Evolutionary conservation across 2,329 filamentous ascomycete species (phyloP).

Genomic region (Fusarium nurragi): DNA sequence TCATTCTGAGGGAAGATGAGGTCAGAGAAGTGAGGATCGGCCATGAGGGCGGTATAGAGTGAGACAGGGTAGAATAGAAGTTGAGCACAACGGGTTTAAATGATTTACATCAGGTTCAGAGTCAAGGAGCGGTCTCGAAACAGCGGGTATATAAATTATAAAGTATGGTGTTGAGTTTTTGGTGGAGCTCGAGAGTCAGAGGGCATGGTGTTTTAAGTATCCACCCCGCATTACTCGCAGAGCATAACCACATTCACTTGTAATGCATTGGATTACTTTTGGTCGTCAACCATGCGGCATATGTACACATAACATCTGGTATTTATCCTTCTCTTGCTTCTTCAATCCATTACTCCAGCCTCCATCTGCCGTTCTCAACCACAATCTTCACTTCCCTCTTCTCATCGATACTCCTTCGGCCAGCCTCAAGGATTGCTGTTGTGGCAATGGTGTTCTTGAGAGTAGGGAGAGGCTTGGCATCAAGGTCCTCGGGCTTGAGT

Average conservation of each 20-base stretch:
- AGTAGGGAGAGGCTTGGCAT: conserved; percentile 83
- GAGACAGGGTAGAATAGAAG: too few species aligned
- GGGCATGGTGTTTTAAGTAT: conserved; percentile 17
- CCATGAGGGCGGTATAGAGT: conserved; percentile 20
- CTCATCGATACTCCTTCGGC: conserved; percentile 85
- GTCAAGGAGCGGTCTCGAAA: not conserved
- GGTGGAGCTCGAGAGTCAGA: conserved; percentile 29
- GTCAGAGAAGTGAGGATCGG: conserved; percentile 50
- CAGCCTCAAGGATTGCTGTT: conserved; percentile 90
- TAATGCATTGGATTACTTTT: conserved; percentile 20
- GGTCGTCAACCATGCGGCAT: conserved; percentile 21
- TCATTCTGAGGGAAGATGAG: conserved; percentile 63
- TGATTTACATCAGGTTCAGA: too few species aligned
- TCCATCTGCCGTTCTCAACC: conserved; percentile 73
- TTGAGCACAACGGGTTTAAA: not conserved
- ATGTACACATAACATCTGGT: conserved; percentile 11
- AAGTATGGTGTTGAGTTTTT: conserved; percentile 27
- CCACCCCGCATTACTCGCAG: conserved; percentile 23
- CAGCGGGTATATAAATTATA: not conserved
- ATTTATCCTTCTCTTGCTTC: conserved; percentile 9
- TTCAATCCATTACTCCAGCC: conserved; percentile 57
- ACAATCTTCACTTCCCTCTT: conserved; percentile 79
- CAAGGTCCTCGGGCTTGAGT: conserved; percentile 77
- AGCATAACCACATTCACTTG: not conserved
- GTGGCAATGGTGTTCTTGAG: conserved; percentile 90